Evolutionary conservation across 2,329 filamentous ascomycete genomes (phyloP).

Genomic region (Chaetomium globosum): DNA sequence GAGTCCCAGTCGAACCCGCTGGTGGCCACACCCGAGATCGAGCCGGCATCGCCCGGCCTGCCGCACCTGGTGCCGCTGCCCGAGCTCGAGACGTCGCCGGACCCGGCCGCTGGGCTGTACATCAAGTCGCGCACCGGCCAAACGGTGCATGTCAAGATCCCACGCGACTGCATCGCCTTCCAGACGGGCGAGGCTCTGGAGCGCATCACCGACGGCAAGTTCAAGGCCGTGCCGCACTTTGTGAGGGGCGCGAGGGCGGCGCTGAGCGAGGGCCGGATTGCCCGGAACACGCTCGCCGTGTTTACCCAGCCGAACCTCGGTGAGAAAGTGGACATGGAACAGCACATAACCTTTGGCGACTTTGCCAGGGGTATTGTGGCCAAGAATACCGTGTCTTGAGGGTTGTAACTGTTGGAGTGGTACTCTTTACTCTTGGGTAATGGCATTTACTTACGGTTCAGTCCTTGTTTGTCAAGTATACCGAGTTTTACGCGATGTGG

Average conservation of each 20-base stretch:
- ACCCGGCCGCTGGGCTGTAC: slow-evolving; percentile 86
- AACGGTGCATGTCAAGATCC: slow-evolving; percentile 89
- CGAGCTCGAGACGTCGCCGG: slow-evolving; percentile 76
- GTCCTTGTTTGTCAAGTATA: not conserved
- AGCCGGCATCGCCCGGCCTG: slow-evolving; percentile 39
- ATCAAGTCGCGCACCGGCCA: slow-evolving; percentile 82
- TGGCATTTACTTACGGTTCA: not conserved
- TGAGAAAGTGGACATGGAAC: slow-evolving; percentile 71
- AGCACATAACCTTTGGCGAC: slow-evolving; percentile 71
- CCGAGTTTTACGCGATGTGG: not conserved
- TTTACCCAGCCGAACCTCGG: slow-evolving; percentile 95
- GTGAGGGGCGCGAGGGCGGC: slow-evolving; percentile 73
- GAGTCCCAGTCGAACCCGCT: slow-evolving; percentile 54
- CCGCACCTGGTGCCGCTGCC: slow-evolving; percentile 55
- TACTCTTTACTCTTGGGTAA: not conserved
- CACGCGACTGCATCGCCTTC: slow-evolving; percentile 87
- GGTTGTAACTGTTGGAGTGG: not conserved
- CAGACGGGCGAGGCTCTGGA: slow-evolving; percentile 93
- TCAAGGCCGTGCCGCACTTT: slow-evolving; percentile 95
- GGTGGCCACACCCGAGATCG: slow-evolving; percentile 41
- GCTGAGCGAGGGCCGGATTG: slow-evolving; percentile 57
- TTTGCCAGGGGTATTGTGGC: slow-evolving; percentile 67
- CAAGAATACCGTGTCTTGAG: slow-evolving; percentile 57
- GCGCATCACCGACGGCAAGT: slow-evolving; percentile 84
- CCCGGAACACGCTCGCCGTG: slow-evolving; percentile 87